These are phyloP conservation scores for Aspergillus sp. DNA, from an alignment of 2,329 filamentous ascomycete species.

Conservation along the genomic window DNA sequence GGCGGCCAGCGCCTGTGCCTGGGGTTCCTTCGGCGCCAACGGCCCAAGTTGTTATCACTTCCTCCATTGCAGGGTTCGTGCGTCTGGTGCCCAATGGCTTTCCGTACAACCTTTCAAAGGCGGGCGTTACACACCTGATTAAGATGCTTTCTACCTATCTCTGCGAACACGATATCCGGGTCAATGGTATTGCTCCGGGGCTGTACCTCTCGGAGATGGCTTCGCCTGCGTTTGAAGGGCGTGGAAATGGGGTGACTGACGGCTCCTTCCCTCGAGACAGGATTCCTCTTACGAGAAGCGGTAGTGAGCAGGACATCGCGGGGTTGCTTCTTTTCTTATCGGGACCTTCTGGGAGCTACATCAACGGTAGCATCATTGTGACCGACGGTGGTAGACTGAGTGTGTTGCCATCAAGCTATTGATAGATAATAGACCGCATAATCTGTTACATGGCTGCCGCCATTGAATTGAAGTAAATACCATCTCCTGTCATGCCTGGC, in stretches of 20 bases:
- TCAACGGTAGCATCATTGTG: slow-evolving; percentile 56
- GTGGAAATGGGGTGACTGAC: slow-evolving; percentile 32
- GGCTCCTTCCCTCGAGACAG: slow-evolving; percentile 36
- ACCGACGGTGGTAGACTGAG: slow-evolving; percentile 56
- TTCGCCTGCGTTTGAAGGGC: slow-evolving; percentile 38
- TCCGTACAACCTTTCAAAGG: slow-evolving; percentile 42
- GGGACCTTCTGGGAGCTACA: slow-evolving; percentile 56
- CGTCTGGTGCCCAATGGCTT: slow-evolving; percentile 31
- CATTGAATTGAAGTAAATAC: neutral
- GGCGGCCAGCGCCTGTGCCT: slow-evolving; percentile 20
- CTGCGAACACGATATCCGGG: slow-evolving; percentile 36
- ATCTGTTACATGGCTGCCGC: neutral
- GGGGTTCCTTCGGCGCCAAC: slow-evolving; percentile 24
- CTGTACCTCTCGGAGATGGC: slow-evolving; percentile 57
- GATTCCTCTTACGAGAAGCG: slow-evolving; percentile 53
- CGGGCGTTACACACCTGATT: slow-evolving; percentile 41
- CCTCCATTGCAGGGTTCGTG: slow-evolving; percentile 40
- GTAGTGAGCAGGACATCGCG: slow-evolving; percentile 55
- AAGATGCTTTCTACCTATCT: slow-evolving; percentile 42
- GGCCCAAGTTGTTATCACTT: slow-evolving; percentile 42
- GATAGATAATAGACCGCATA: neutral
- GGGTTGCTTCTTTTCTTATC: slow-evolving; percentile 59
- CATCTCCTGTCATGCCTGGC: neutral
- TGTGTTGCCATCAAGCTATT: slow-evolving; percentile 50
- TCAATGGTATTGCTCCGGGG: slow-evolving; percentile 45